These are phyloP conservation scores for Pichia nanzhaoensis DNA, from an alignment of 805 yeast genomes.

Conservation along the genomic window DNA sequence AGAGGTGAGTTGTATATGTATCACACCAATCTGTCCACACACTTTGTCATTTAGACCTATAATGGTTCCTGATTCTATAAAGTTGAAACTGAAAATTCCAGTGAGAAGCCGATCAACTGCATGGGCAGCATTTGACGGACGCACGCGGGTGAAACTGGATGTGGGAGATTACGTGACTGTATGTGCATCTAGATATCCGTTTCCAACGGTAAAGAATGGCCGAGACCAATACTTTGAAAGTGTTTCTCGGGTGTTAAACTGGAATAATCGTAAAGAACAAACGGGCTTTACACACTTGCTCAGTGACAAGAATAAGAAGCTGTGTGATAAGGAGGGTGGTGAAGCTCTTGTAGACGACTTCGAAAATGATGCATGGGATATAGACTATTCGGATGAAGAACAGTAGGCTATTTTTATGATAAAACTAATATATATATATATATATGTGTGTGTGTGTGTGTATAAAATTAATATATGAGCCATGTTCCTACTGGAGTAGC, in stretches of 20 bases:
- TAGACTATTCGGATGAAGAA: conserved; percentile 28
- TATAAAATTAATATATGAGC: too few species aligned
- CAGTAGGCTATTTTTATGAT: neutral
- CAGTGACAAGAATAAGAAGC: conserved; percentile 47
- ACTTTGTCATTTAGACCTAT: conserved; percentile 90
- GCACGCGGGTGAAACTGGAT: conserved; percentile 70
- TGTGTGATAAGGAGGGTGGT: conserved; percentile 11
- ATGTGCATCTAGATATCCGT: conserved; percentile 82
- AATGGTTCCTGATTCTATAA: conserved; percentile 88
- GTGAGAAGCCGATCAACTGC: conserved; percentile 76
- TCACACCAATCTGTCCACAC: conserved; percentile 96
- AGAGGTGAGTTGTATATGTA: conserved; percentile 83
- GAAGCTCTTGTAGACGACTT: conserved; percentile 7
- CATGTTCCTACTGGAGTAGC: too few species aligned
- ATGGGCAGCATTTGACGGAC: conserved; percentile 96
- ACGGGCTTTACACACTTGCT: conserved; percentile 65
- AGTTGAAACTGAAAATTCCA: conserved; percentile 76
- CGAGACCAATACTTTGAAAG: conserved; percentile 76
- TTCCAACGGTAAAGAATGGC: conserved; percentile 81
- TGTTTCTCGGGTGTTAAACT: conserved; percentile 78
- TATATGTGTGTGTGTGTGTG: too few species aligned
- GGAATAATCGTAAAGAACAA: conserved; percentile 90
- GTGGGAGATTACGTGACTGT: conserved; percentile 84
- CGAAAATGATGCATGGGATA: conserved; percentile 24
- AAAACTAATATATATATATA: too few species aligned